Evolutionary conservation across 768 basidiomycete species (phyloP), one percentile per base, ranked within the genome.

Genomic region (Trametes meyenii): DNA sequence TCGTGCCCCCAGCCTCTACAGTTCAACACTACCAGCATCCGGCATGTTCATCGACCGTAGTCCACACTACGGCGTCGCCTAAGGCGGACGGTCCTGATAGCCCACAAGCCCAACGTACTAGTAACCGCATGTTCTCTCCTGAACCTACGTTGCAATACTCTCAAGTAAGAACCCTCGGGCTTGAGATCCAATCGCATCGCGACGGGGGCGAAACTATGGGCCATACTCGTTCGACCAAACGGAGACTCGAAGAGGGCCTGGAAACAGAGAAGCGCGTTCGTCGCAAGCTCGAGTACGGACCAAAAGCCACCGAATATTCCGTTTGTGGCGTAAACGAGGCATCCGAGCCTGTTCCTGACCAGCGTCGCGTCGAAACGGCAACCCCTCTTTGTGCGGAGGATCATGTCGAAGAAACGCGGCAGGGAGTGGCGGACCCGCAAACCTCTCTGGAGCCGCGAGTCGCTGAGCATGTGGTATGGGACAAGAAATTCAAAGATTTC

Each of bases 161-260:
- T 2, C 67, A 50, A 36, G 44, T 65, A n/a, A 33, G 49, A 21
- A 51, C 53, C 3, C 59, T 70, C 8, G 73, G 77, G 63, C 74
- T 74, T 58, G 80, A 82, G 65, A 59, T 82, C 12, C 73, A 76
- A 61, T 68, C 67, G 17, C 64, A 82, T 40, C 78, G 76, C 14
- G 73, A 77, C 51, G 72, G 77, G 23, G 53, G 58, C 6, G 53
- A 63, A 7, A 62, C 74, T 44, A 63, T 82, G n/a, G 60, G 72
- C 17, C 70, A 74, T 21, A 66, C 74, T 17, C 76, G 75, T 24
- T 50, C 67, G 33, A 69, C 69, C 26, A 83, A 82, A 64, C 81
- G 80, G 29, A 77, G 78, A 66, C 63, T 82, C 38, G 80, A 84
- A 66, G 77, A 80, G 13, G 68, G 71, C 24, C 63, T 69, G 23